Evolutionary conservation across 2,329 filamentous ascomycete genomes (phyloP).

Genomic region (Aspergillus texensis): DNA sequence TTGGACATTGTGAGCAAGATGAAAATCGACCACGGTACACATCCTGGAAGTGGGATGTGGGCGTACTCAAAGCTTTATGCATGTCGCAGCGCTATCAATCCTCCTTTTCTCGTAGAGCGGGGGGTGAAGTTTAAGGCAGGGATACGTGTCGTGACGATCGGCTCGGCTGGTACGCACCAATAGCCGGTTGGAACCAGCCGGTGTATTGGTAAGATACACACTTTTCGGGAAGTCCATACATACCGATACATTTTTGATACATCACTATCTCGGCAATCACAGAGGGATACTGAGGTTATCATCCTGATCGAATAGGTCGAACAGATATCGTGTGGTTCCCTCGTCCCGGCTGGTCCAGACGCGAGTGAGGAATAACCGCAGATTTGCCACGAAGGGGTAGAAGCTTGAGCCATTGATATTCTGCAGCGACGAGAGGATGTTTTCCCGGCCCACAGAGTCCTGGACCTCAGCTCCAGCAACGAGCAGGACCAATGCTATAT

Average conservation of each 20-base stretch:
- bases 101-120: background rate
- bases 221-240: background rate
- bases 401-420: background rate
- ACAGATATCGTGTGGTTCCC: background rate
- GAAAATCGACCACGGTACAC: background rate
- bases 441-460: background rate
- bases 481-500: conserved; percentile 1
- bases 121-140: background rate
- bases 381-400: conserved; percentile 5
- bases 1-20: background rate
- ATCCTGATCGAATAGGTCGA: background rate
- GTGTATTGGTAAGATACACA: conserved; percentile 1
- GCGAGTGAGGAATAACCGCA: background rate
- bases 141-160: background rate
- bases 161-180: background rate
- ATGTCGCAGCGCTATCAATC: too few relatives aligned
- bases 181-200: background rate
- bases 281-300: conserved; percentile 5
- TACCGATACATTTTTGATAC: background rate
- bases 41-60: background rate
- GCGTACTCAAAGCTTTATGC: background rate
- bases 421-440: background rate
- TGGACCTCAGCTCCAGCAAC: conserved; percentile 3
- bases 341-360: conserved; percentile 1
- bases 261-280: background rate